These are phyloP conservation scores for Sporopachydermia quercuum DNA, from an alignment of 805 yeast species.

Conservation along the genomic window DNA sequence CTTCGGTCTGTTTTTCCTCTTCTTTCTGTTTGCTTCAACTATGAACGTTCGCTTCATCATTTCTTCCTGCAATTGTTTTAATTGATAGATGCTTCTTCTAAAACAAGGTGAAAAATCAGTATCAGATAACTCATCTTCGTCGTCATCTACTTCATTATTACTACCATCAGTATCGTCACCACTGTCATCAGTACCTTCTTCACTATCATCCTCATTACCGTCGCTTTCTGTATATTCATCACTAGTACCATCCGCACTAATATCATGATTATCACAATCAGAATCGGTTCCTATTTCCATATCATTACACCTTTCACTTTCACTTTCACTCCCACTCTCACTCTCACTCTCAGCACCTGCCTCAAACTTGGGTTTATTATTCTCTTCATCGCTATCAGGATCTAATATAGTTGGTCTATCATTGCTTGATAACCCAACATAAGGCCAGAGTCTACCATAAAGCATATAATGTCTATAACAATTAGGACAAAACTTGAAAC, in stretches of 20 bases:
- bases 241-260: not conserved
- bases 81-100: not conserved
- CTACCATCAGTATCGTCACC: not conserved
- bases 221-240: too few species aligned
- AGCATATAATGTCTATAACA: not conserved
- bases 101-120: not conserved
- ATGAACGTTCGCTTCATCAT: too few species aligned
- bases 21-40: too few species aligned
- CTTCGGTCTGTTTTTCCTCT: too few species aligned
- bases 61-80: too few species aligned
- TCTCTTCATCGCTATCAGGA: too few species aligned
- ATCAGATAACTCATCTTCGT: not conserved
- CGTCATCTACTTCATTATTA: not conserved
- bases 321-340: conserved; percentile 2
- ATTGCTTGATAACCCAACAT: too few species aligned
- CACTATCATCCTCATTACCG: not conserved
- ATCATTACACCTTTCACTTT: not conserved
- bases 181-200: not conserved
- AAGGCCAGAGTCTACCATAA: not conserved
- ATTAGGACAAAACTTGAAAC: not conserved
- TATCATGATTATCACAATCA: not conserved
- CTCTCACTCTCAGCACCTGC: not conserved
- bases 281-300: not conserved
- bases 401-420: too few species aligned
- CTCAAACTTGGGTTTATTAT: too few species aligned